Evolutionary conservation across 768 basidiomycete species (phyloP).

Genomic region (Rhodotorula paludigena): DNA sequence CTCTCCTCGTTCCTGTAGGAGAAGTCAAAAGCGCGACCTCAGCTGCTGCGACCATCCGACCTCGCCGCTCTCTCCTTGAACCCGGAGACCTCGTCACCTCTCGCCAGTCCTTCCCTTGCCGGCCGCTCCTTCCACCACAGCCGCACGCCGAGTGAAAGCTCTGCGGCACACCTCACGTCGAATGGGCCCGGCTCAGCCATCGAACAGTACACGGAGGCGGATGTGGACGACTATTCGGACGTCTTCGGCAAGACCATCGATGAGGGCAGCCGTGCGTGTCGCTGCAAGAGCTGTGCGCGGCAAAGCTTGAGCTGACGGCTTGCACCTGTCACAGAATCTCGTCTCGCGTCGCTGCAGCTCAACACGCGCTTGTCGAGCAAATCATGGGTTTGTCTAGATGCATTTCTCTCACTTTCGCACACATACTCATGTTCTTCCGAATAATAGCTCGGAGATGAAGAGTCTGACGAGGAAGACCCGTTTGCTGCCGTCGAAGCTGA

Average conservation of each 20-base stretch:
- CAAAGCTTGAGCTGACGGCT: not conserved
- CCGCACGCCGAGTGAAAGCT: constrained; percentile 14
- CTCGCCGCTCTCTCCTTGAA: not conserved
- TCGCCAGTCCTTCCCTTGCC: not conserved
- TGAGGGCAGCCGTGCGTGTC: too few relatives aligned
- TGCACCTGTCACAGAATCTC: not conserved
- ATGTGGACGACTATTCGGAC: constrained; percentile 91
- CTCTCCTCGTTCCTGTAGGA: too few relatives aligned
- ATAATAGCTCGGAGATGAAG: constrained; percentile 67
- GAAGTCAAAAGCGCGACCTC: constrained; percentile 53
- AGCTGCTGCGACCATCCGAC: constrained; percentile 8
- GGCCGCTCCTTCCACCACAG: not conserved
- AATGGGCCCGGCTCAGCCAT: too few relatives aligned
- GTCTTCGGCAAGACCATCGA: constrained; percentile 65
- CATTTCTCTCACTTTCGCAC: not conserved
- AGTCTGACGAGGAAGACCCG: constrained; percentile 87
- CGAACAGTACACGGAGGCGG: constrained; percentile 44
- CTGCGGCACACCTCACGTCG: too few relatives aligned
- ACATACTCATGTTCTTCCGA: not conserved
- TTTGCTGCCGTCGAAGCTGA: constrained; percentile 72
- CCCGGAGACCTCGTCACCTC: too few relatives aligned
- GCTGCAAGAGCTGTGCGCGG: too few relatives aligned
- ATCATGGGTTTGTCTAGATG: constrained; percentile 64
- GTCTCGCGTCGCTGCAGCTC: constrained; percentile 69
- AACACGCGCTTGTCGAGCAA: constrained; percentile 80